These are phyloP conservation scores for Colletotrichum noveboracense DNA, from an alignment of 2,329 filamentous ascomycete genomes.

Conservation along the genomic window DNA sequence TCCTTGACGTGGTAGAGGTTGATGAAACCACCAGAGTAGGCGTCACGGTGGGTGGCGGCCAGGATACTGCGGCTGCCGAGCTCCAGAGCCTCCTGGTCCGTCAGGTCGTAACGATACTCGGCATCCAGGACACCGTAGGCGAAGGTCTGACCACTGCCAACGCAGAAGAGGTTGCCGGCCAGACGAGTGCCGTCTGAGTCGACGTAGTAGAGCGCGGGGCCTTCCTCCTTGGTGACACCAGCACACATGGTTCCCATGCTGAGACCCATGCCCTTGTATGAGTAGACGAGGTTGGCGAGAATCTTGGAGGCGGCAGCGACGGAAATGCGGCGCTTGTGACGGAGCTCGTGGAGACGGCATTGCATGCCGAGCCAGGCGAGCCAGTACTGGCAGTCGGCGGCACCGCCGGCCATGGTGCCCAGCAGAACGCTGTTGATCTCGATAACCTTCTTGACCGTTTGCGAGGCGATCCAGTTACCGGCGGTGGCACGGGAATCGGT, in stretches of 20 bases:
- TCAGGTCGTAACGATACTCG: slow-evolving; percentile 90
- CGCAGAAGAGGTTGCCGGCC: slow-evolving; percentile 95
- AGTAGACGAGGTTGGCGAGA: slow-evolving; percentile 96
- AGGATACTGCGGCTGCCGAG: slow-evolving; percentile 91
- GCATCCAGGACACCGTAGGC: slow-evolving; percentile 98
- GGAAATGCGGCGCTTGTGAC: slow-evolving; percentile 98
- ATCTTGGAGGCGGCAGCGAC: slow-evolving; percentile 98
- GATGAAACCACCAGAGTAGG: slow-evolving; percentile 98
- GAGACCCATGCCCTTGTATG: slow-evolving; percentile 98
- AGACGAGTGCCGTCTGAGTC: slow-evolving; percentile 95
- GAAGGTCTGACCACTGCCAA: slow-evolving; percentile 97
- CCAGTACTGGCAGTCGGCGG: slow-evolving; percentile 99
- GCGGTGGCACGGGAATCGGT: slow-evolving; percentile 97
- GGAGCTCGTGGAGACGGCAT: slow-evolving; percentile 98
- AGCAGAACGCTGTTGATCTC: slow-evolving; percentile 95
- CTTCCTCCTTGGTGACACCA: slow-evolving; percentile 93
- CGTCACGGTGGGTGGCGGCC: slow-evolving; percentile 94
- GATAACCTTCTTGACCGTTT: slow-evolving; percentile 99
- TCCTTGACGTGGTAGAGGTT: slow-evolving; percentile 99
- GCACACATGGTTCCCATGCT: slow-evolving; percentile 99
- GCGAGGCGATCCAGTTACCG: slow-evolving; percentile 98
- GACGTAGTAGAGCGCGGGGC: slow-evolving; percentile 98
- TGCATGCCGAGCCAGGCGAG: slow-evolving; percentile 98
- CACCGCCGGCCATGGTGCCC: slow-evolving; percentile 98
- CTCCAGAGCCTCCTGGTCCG: slow-evolving; percentile 86